Base-by-base conservation (phyloP, 108 stramenopile species). In the Cyclotella cryptica region DNA sequence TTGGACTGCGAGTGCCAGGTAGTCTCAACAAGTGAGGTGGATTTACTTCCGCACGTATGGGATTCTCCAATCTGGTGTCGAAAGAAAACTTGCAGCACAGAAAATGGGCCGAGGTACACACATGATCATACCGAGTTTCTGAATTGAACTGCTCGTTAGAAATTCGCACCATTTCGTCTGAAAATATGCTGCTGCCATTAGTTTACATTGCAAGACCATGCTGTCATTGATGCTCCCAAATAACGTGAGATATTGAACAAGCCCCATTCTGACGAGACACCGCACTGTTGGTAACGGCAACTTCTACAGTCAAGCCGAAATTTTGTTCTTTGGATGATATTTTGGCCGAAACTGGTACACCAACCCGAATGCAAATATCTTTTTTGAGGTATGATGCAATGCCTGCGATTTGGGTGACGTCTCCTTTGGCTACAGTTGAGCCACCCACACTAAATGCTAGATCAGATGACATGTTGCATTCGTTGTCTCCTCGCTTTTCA, bases 191-290 rank as follows among this genome's bases (percentile, higher is more conserved):
- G 35, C 35, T 35, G 6, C 6, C 35, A 35, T 35, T 35, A 35
- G 35, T 35, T 35, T 35, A 35, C n/a, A 35, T 35, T 6, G 2
- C 6, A 35, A 35, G 35, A 35, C 35, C 35, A 6, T 35, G 35
- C 6, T 6, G 35, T 35, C 35, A 35, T 49, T 49, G 79, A 53
- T 88, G 86, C 78, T 95, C 89, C 93, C 93, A 95, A 29, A 92
- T 88, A 51, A 95, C 81, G 79, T 95, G 93, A 43, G 93, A 95
- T 59, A 95, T 75, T 29, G 91, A 95, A 67, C 93, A 95, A 45
- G 93, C 93, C 11, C 93, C 93, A 70, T 84, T 79, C 47, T 75
- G 71, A 43, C 91, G 68, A 9, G 87, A 79, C 10, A 95, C 93
- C 14, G 21, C 74, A 27, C 64, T 18, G 17, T 77, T 79, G 30